Evolutionary conservation across 805 yeast species (phyloP).

Genomic region (Cyberlindnera mrakii): DNA sequence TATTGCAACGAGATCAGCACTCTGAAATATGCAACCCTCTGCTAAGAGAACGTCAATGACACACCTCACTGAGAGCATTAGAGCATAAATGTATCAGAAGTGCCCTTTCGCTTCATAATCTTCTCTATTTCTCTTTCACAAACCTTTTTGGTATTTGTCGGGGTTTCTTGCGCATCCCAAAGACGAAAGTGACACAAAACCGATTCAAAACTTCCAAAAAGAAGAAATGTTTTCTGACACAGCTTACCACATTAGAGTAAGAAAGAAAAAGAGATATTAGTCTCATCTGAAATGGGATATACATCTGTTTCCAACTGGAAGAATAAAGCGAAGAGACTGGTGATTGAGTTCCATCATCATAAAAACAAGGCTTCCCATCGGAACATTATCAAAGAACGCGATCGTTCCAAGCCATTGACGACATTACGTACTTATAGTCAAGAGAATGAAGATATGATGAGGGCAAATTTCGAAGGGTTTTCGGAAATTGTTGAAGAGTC

Average conservation of each 20-base stretch:
- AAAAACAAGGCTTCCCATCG: slow-evolving; percentile 34
- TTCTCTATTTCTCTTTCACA: too few species aligned
- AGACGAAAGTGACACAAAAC: slow-evolving; percentile 3
- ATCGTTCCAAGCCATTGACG: slow-evolving; percentile 28
- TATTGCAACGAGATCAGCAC: too few species aligned
- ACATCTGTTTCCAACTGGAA: slow-evolving; percentile 17
- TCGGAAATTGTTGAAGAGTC: slow-evolving; percentile 1
- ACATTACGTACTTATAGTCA: slow-evolving; percentile 34
- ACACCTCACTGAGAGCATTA: too few species aligned
- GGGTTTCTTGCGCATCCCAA: neutral
- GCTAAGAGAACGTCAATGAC: too few species aligned
- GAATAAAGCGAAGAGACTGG: slow-evolving; percentile 28
- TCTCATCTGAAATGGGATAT: too few species aligned
- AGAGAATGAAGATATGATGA: slow-evolving; percentile 13
- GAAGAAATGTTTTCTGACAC: neutral
- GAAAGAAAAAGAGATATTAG: too few species aligned
- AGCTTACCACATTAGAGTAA: neutral
- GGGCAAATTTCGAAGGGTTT: slow-evolving; percentile 6
- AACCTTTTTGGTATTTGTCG: too few species aligned
- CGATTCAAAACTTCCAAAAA: neutral
- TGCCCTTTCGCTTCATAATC: too few species aligned
- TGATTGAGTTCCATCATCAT: slow-evolving; percentile 30
- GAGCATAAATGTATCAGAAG: too few species aligned
- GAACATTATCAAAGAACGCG: slow-evolving; percentile 31
- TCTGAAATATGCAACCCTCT: too few species aligned